Percentiles rank a stretch among this genome's conserved stretches.
phyloP scores from a whole-genome alignment of 2,329 filamentous ascomycete genomes.

The Verticillium nonalfalfae region DNA sequence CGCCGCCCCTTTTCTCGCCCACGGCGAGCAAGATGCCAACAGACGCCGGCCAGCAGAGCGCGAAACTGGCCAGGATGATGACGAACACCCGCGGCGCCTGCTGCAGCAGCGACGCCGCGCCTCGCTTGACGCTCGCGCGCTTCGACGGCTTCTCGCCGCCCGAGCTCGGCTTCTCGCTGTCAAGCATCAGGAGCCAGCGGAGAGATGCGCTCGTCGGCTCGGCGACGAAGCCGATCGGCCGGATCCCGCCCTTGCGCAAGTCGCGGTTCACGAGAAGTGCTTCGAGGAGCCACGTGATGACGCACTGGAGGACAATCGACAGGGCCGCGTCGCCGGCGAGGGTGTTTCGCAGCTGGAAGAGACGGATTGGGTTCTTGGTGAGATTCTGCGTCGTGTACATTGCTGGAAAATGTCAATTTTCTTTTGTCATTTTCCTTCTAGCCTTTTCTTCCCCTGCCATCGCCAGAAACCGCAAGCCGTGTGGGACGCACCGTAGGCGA shows the following conservation, averaged over 20 bases:
- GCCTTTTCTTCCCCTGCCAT: too few relatives aligned
- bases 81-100: conserved; percentile 28
- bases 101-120: conserved; percentile 18
- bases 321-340: conserved; percentile 42
- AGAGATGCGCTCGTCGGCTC: conserved; percentile 24
- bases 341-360: conserved; percentile 45
- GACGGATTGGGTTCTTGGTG: conserved; percentile 29
- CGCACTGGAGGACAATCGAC: conserved; percentile 43
- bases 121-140: conserved; percentile 19
- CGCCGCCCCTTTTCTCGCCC: conserved; percentile 28
- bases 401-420: conserved; percentile 19
- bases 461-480: too few relatives aligned
- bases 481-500: conserved; percentile 37
- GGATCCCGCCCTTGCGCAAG: conserved; percentile 34
- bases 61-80: conserved; percentile 29
- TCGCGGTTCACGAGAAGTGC: conserved; percentile 39
- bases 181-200: conserved; percentile 39
- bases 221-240: conserved; percentile 37
- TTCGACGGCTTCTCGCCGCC: conserved; percentile 9
- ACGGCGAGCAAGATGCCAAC: conserved; percentile 35
- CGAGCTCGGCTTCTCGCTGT: conserved; percentile 11
- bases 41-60: conserved; percentile 34
- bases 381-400: conserved; percentile 38
- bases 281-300: conserved; percentile 46
- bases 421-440: too few relatives aligned